Conservation (phyloP, 495 filamentous ascomycete species). For the Jackrogersella multiformis region DNA sequence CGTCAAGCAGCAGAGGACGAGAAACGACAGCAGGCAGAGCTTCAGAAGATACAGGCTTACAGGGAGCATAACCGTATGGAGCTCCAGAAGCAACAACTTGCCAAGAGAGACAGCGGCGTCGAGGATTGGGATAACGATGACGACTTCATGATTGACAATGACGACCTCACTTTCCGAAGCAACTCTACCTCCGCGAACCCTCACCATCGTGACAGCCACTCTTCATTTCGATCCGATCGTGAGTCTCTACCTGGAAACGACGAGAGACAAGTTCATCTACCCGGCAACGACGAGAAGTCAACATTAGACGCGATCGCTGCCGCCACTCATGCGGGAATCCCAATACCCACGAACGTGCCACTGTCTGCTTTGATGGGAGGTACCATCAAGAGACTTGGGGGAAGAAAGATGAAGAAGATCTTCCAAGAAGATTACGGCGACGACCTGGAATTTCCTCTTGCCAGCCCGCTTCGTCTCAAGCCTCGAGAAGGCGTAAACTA, state of each 20-base stretch:
- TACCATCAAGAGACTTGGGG: slow-evolving; percentile 90
- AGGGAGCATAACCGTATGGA: neutral
- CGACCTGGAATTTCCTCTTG: slow-evolving; percentile 81
- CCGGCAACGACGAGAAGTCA: slow-evolving; percentile 79
- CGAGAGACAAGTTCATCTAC: slow-evolving; percentile 82
- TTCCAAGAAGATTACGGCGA: slow-evolving; percentile 89
- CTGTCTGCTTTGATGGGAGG: slow-evolving; percentile 92
- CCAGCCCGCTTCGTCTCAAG: slow-evolving; percentile 71
- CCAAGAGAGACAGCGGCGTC: slow-evolving; percentile 44
- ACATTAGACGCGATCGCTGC: slow-evolving; percentile 85
- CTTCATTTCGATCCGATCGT: slow-evolving; percentile 81
- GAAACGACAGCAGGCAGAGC: too few species aligned
- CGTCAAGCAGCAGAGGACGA: neutral
- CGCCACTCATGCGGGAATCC: slow-evolving; percentile 88
- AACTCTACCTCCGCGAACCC: slow-evolving; percentile 67
- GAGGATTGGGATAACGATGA: slow-evolving; percentile 91
- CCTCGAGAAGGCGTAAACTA: slow-evolving; percentile 66
- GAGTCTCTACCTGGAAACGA: slow-evolving; percentile 81
- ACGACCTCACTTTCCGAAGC: slow-evolving; percentile 73
- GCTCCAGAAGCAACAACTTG: neutral
- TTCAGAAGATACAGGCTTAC: neutral
- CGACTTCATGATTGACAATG: slow-evolving; percentile 74
- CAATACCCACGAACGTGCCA: slow-evolving; percentile 89
- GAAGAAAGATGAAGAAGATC: slow-evolving; percentile 79
- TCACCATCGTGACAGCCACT: slow-evolving; percentile 74